Evolutionary conservation across 805 yeast genomes (phyloP).

Genomic region (Metschnikowia henanensis): DNA sequence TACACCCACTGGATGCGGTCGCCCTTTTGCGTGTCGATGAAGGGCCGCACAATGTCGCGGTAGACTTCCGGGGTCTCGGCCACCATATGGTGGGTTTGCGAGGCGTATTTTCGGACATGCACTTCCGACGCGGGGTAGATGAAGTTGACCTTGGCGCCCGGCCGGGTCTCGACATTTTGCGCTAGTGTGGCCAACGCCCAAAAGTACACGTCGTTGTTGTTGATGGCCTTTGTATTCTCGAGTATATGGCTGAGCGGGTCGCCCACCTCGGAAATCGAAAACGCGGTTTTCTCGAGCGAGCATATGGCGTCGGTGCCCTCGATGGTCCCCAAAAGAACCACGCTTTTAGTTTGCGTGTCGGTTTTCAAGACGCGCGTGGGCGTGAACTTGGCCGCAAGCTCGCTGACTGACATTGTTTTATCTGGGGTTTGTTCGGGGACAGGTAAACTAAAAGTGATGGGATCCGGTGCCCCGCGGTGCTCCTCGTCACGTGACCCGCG

Average conservation of each 20-base stretch:
- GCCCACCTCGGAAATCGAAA: constrained; percentile 21
- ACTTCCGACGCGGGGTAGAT: constrained; percentile 88
- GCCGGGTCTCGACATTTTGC: constrained; percentile 46
- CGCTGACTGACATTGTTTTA: constrained; percentile 3
- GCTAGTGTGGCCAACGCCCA: constrained; percentile 67
- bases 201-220: constrained; percentile 78
- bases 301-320: constrained; percentile 63
- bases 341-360: constrained; percentile 65
- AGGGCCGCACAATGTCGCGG: constrained; percentile 61
- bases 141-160: constrained; percentile 71
- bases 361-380: constrained; percentile 44
- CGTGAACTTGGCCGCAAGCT: constrained; percentile 7
- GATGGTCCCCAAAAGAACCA: constrained; percentile 71
- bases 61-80: constrained; percentile 83
- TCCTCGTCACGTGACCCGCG: too few species aligned
- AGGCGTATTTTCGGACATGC: constrained; percentile 76
- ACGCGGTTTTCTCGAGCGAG: constrained; percentile 72
- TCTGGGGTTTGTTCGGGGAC: too few species aligned
- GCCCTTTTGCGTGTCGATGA: constrained; percentile 73
- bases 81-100: constrained; percentile 59
- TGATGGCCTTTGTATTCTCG: constrained; percentile 36
- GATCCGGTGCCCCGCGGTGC: too few species aligned
- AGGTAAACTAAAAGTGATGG: too few species aligned
- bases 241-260: constrained; percentile 16
- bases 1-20: constrained; percentile 86